Base-by-base conservation (phyloP, 169 alveolate species). In the Eimeria brunetti region DNA sequence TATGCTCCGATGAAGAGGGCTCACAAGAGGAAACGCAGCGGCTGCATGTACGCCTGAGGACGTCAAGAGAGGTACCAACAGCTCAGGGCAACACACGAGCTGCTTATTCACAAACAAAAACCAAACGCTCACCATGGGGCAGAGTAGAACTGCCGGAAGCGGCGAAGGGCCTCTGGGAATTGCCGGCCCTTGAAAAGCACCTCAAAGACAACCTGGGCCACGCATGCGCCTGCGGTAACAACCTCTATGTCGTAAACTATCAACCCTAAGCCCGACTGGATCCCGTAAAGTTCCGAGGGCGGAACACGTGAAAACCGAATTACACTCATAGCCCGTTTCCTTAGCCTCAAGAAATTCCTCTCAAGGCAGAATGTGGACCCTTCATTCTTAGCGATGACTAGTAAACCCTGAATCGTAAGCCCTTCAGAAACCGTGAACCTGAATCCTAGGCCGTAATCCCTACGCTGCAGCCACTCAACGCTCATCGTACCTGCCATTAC, bases 161-260 rank as follows among this genome's bases (percentile, higher is more conserved):
- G 92, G 16, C 64, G 49, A 12, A 60, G 2, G 20, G 81, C 81
- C 22, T 58, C 92, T 86, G 78, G 11, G 64, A 86, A 41, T 14
- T 60, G 64, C 44, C 60, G 81, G 44, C 92, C 81, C 92, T 38
- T 62, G 22, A 86, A 86, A 49, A 41, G 5, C 38, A 86, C 81
- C 64, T 86, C 92, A 41, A 60, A 86, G 33, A 86, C 64, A 27
- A 86, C 64, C 46, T 86, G 92, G 58, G 92, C 92, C 46, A 86
- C 53, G 83, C 92, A 86, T 9, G 11, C 30, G 16, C 92, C 92
- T 86, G 92, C 92, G 33, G 81, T 49, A 22, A 22, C 92, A 60
- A 60, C 38, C 73, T 81, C 80, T n/a, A 20, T 2, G 27, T 24
- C 44, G 49, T 53, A 53, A 53, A 33, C 75, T 51, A 56, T 33